phyloP scores from a whole-genome alignment of 345 rosid species.

The Odontarrhena argentea region DNA sequence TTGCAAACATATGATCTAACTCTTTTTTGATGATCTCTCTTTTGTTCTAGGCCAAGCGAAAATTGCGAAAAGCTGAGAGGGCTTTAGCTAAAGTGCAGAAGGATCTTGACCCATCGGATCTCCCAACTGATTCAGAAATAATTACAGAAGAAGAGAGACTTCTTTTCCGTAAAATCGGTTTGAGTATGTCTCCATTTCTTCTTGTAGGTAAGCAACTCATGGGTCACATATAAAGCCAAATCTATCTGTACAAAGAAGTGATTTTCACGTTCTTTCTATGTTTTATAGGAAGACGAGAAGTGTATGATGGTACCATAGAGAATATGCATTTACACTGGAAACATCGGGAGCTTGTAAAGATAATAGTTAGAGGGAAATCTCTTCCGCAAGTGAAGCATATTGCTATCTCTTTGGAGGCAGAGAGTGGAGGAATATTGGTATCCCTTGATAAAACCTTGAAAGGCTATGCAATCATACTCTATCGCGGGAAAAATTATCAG shows the following conservation, averaged over 20 bases:
- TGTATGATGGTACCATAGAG: constrained; percentile 82
- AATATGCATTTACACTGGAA: constrained; percentile 98
- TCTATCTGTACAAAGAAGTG: not conserved
- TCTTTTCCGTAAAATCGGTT: constrained; percentile 81
- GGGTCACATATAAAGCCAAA: constrained; percentile 14
- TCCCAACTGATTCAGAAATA: constrained; percentile 80
- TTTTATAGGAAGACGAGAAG: constrained; percentile 69
- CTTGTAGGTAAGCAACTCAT: constrained; percentile 64
- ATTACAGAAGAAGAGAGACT: constrained; percentile 82
- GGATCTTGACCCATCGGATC: constrained; percentile 72
- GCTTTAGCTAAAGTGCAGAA: constrained; percentile 71
- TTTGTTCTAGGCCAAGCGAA: constrained; percentile 64
- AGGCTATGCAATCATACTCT: constrained; percentile 75
- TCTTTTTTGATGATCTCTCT: constrained; percentile 25
- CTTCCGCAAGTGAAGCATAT: constrained; percentile 76
- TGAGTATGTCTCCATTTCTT: constrained; percentile 87
- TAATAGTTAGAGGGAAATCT: constrained; percentile 63
- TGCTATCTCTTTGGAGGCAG: constrained; percentile 82
- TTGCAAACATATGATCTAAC: constrained; percentile 20
- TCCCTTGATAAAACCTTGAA: constrained; percentile 76
- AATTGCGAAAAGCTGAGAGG: constrained; percentile 64
- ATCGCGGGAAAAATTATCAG: constrained; percentile 87
- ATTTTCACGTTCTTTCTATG: not conserved
- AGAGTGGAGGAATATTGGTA: constrained; percentile 88
- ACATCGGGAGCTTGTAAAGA: constrained; percentile 80